Evolutionary conservation across 164 flowering plant species (phyloP).

Genomic region (Litsea cubeba): DNA sequence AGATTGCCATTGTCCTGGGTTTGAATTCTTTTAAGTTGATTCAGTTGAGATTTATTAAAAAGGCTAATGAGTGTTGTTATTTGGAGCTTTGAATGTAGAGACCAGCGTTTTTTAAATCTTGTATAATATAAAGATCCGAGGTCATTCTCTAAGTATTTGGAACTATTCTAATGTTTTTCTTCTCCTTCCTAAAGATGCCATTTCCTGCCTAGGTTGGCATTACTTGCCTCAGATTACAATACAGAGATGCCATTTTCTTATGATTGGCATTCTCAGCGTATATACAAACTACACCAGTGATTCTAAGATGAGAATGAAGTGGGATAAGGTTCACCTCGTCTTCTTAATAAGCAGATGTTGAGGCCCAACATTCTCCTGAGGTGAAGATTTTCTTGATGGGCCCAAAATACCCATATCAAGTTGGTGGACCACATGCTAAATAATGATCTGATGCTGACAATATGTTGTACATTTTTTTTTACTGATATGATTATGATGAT

Average conservation of each 20-base stretch:
- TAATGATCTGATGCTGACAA: background rate
- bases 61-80: slow-evolving; percentile 12
- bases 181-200: slow-evolving; percentile 12
- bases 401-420: background rate
- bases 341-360: background rate
- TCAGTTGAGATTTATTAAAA: background rate
- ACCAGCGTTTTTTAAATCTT: background rate
- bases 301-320: no score
- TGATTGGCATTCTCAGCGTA: background rate
- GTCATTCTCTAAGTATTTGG: slow-evolving; percentile 9
- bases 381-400: background rate
- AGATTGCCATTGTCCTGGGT: slow-evolving; percentile 25
- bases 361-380: background rate
- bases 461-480: no score
- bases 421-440: background rate
- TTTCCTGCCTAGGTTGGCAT: slow-evolving; percentile 2
- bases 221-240: background rate
- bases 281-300: no score
- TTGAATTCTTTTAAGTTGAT: slow-evolving; percentile 1
- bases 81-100: slow-evolving; percentile 19
- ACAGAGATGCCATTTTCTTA: background rate
- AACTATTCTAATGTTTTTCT: slow-evolving; percentile 13
- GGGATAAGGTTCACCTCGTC: no score
- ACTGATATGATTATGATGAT: no score
- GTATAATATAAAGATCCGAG: background rate